A percentile compares a stretch with the other conserved stretches of the same genome.
These are phyloP conservation scores for Symmetrospora coprosmae DNA, from an alignment of 768 basidiomycete genomes.

Conservation along the genomic window DNA sequence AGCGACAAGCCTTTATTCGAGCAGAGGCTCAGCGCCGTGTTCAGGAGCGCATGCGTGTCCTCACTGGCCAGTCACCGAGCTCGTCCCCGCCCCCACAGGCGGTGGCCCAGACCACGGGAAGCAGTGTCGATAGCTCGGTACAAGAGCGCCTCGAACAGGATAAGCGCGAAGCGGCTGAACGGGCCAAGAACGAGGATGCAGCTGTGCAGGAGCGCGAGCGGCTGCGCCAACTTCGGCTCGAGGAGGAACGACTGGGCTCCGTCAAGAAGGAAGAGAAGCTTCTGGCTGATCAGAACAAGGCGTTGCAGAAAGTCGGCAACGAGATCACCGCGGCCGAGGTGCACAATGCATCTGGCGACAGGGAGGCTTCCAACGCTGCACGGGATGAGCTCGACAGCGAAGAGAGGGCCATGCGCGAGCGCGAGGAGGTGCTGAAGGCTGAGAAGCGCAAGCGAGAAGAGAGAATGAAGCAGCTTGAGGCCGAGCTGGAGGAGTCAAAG, in stretches of 20 bases:
- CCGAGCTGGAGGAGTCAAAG: constrained; percentile 55
- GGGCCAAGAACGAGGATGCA: constrained; percentile 58
- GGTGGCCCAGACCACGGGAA: neutral
- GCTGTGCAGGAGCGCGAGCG: constrained; percentile 68
- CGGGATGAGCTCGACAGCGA: constrained; percentile 54
- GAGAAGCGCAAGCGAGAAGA: constrained; percentile 54
- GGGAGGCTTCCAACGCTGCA: constrained; percentile 35
- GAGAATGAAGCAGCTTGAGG: constrained; percentile 45
- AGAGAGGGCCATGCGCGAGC: constrained; percentile 53
- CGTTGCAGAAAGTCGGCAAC: constrained; percentile 24
- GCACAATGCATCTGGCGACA: neutral
- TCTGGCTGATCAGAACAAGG: neutral
- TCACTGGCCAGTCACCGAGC: constrained; percentile 52
- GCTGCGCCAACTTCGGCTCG: constrained; percentile 56
- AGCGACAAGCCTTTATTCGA: constrained; percentile 61
- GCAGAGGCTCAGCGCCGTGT: constrained; percentile 69
- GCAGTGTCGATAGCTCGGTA: constrained; percentile 57
- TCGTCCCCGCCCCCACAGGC: constrained; percentile 42
- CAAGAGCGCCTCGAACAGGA: constrained; percentile 73
- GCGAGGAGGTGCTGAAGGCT: constrained; percentile 58
- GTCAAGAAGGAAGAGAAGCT: constrained; percentile 22
- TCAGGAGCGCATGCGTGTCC: constrained; percentile 65
- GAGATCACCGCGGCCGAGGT: constrained; percentile 19
- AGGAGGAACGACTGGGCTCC: constrained; percentile 43
- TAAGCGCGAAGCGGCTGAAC: constrained; percentile 80